Percentiles rank a stretch among this genome's conserved stretches.
Evolutionary conservation across 331 rosid genomes (phyloP).

Genomic region (Ulmus americana): DNA sequence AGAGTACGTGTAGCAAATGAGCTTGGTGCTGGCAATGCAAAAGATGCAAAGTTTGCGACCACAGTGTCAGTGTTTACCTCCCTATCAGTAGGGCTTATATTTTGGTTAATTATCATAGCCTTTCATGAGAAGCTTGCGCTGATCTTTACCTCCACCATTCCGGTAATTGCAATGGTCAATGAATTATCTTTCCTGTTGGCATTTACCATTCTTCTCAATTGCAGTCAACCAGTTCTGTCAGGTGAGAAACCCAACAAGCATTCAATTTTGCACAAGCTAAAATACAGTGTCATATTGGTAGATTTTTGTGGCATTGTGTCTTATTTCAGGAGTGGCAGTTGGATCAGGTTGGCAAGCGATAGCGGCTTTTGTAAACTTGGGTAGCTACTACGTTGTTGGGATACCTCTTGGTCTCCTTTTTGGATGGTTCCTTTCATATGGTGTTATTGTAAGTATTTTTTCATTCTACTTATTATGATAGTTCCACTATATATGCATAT

Average conservation of each 20-base stretch:
- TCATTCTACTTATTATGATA: no score
- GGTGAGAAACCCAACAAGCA: conserved; percentile 25
- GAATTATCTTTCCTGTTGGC: conserved; percentile 49
- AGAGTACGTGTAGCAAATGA: conserved; percentile 66
- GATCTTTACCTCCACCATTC: conserved; percentile 32
- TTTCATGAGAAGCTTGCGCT: conserved; percentile 30
- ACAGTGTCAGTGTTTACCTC: conserved; percentile 44
- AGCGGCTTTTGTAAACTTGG: conserved; percentile 22
- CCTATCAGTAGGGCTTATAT: conserved; percentile 41
- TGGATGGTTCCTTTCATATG: conserved; percentile 26
- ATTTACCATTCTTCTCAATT: conserved; percentile 49
- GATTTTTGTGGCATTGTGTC: conserved; percentile 7
- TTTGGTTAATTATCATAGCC: conserved; percentile 34
- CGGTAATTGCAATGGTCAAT: conserved; percentile 27
- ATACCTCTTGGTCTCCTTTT: conserved; percentile 21
- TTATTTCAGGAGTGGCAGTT: conserved; percentile 22
- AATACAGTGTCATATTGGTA: background rate
- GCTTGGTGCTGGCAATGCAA: conserved; percentile 60
- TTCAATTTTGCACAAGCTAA: background rate
- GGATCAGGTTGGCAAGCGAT: conserved; percentile 33
- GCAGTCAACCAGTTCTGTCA: conserved; percentile 62
- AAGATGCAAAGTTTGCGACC: conserved; percentile 58
- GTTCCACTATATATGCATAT: no score
- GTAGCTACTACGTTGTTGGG: conserved; percentile 30
- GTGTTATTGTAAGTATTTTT: conserved; percentile 16